Evolutionary conservation across 2,329 filamentous ascomycete species (phyloP), one percentile per base, ranked within the genome.

Genomic region (Ophiostoma populinum): DNA sequence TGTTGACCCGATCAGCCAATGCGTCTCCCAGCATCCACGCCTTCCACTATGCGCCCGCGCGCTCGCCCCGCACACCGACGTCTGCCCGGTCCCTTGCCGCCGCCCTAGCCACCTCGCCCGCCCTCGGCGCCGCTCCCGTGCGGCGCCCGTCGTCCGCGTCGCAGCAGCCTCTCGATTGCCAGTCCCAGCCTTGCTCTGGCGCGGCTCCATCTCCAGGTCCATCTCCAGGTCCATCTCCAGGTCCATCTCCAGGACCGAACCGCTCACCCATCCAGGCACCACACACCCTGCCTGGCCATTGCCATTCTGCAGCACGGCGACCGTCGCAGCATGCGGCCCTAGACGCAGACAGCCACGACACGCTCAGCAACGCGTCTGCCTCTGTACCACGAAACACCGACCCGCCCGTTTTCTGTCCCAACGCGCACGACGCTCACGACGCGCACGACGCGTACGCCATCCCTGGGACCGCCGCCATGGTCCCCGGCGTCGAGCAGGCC

Each of bases 1-100:
- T 71, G 67, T 62, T 70, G 62, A 67, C 65, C 53, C 66, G 64
- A 50, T 70, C 66, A 48, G 56, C 62, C 55, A 67, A 61, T 59
- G 58, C 61, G 49, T 69, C 66, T 34, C 63, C 65, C 46, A 54
- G 55, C 46, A 57, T 62, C 36, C 51, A 47, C 42, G 45, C 31
- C 45, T 52, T 55, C 50, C 60, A 62, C 48, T 64, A 64, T 61
- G 59, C 58, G 46, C 54, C 63, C 54, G 51, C 56, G 46, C 51
- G 49, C 42, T 55, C 54, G 44, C 58, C 58, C 42, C 56, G 56
- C 43, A 55, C 55, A 40, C 59, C 54, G 44, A 49, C 51, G 38
- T 13, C 30, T 24, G 47, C 57, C 40, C 56, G 57, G 50, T 53
- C 55, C 48, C 38, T 43, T 39, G 42, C 35, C n/a, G 24, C 32